Base-by-base conservation (phyloP, 179 eudicot genomes). In the Sideroxylon spinosum region DNA sequence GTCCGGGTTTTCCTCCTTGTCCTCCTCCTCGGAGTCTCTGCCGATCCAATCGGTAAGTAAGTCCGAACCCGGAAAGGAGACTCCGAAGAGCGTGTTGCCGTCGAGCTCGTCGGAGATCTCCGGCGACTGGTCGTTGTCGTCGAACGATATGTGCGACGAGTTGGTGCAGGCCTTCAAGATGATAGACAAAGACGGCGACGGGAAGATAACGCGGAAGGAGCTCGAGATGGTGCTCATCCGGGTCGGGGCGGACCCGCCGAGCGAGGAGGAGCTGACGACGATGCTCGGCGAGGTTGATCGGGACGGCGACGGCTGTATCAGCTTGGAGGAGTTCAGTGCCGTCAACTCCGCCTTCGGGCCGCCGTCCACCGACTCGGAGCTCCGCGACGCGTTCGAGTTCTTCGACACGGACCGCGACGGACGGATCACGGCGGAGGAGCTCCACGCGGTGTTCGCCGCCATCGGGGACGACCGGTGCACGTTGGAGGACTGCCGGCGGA, bases 391-490 rank as follows among this genome's bases (percentile, higher is more conserved):
- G 61, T 93, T 93, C 50, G 88, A 88, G 2, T 86, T 90, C 76
- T 94, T 93, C 28, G 98, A 94, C 73, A 72, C 85, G 0, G 90
- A 94, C 71, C 87, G 81, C 25, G 97, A 94, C 76, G 98, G 98
- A 0, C 78, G 64, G 81, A 94, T 94, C 75, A 85, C 92, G 29
- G 94, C 94, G 77, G 90, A 85, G 78, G 98, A 94, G 84, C 76
- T 94, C 4, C 81, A 74, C 22, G 67, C 68, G 32, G 97, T 88
- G 20, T 85, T 94, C 16, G 13, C n/a, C 0, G 75, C 92, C 37
- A 81, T 93, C 3, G 96, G 97, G 0, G 98, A 83, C 49, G 89
- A 68, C 0, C 65, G 83, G 79, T 91, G 93, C 86, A 86, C 96
- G 81, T 78, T 91, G 52, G 97, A 88, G 52, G 97, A 94, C 0